Evolutionary conservation across 441 rosid species (phyloP), one percentile per base, ranked within the genome.

Genomic region (Hypseocharis bilobata): DNA sequence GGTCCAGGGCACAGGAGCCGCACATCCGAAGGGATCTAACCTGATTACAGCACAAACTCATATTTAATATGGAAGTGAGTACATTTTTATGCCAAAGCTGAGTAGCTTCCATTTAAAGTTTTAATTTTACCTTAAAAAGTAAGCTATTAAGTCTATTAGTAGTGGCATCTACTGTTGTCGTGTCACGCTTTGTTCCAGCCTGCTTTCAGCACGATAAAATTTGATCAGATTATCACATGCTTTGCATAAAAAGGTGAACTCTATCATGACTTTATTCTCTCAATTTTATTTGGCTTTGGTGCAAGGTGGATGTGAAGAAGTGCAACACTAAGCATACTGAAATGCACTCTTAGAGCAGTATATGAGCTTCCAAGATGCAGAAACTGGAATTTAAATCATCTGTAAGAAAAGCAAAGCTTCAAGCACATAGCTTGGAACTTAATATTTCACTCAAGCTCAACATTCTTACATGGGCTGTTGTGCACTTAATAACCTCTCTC

Each of bases 1-100:
- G 98, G 82, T 93, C 83, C 73, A 90, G 67, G 28, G 98, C 98
- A 59, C 98, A 93, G 0, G 97, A 93, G 52, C 98, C 98, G 44
- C 84, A 80, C 96, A 92, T 92, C 73, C 98, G 83, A 64, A 93
- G 74, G 5, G 98, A 93, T 78, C 98, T 81, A 68, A 90, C 97
- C 98, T 92, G 85, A 72, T 63, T 45, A 63, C 62, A 54, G 72
- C 45, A 76, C 38, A 51, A 70, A 61, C 27, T 40, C 25, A 42
- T 34, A 38, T 19, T 8, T 19, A 64, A 62, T 29, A n/a, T 20
- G 19, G 19, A 68, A 16, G 29, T 34, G 44, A 59, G 10, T 27
- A 6, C 4, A 20, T 66, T 62, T 32, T 28, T 56, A 17, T 3
- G 7, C 32, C 0, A 52, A 63, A 54, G 19, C 8, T 19, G 17